Evolutionary conservation across 2,329 filamentous ascomycete species (phyloP).

Genomic region (Fusarium penzigii): DNA sequence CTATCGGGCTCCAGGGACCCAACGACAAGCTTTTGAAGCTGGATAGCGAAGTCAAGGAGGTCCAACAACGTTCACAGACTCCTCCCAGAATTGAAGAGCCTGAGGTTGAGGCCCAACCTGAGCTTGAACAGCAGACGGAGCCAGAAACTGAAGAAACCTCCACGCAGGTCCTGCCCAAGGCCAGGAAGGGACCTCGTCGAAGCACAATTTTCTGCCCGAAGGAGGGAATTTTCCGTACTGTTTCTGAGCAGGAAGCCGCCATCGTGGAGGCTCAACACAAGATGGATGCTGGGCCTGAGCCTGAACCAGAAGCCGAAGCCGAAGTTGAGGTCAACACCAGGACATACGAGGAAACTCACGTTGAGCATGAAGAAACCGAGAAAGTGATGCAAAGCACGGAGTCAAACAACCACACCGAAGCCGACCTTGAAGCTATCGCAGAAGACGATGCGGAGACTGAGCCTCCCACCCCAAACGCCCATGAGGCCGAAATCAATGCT

Average conservation of each 20-base stretch:
- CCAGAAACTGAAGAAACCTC: slow-evolving; percentile 29
- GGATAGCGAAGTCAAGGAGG: slow-evolving; percentile 33
- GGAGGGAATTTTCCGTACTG: slow-evolving; percentile 63
- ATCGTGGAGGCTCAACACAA: slow-evolving; percentile 40
- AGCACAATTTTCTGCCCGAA: slow-evolving; percentile 61
- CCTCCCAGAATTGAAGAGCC: slow-evolving; percentile 23
- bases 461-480: slow-evolving; percentile 31
- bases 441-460: slow-evolving; percentile 22
- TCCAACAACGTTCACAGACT: slow-evolving; percentile 18
- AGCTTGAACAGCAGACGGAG: slow-evolving; percentile 6
- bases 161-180: slow-evolving; percentile 24
- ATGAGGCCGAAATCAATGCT: slow-evolving; percentile 36
- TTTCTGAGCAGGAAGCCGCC: slow-evolving; percentile 55
- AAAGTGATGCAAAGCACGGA: neutral
- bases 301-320: slow-evolving; percentile 9
- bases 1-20: slow-evolving; percentile 25
- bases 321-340: slow-evolving; percentile 17
- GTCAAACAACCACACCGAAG: slow-evolving; percentile 6
- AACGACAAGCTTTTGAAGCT: slow-evolving; percentile 38
- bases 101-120: slow-evolving; percentile 5
- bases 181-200: slow-evolving; percentile 44
- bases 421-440: slow-evolving; percentile 21
- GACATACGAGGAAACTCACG: neutral
- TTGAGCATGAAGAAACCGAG: neutral
- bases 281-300: slow-evolving; percentile 15